A percentile compares a stretch with the other conserved stretches of the same genome.
Evolutionary conservation across 306 rosid genomes (phyloP).

Genomic region (Inga oerstediana): DNA sequence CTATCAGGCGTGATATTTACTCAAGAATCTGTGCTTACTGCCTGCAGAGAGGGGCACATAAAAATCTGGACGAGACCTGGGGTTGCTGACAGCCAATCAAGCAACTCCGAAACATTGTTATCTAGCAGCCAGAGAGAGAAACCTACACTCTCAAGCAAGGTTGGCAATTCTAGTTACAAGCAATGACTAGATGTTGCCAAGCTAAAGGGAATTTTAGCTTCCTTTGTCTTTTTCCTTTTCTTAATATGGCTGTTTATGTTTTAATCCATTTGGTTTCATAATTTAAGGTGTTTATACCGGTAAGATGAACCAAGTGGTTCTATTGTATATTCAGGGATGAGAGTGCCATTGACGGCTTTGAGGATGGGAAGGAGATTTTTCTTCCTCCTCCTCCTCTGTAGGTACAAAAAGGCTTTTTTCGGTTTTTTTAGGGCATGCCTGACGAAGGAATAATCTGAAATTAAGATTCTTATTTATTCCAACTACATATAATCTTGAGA

Average conservation of each 20-base stretch:
- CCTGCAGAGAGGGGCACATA: slow-evolving; percentile 94
- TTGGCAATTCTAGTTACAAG: slow-evolving; percentile 58
- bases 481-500: neutral
- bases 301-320: slow-evolving; percentile 53
- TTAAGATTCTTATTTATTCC: slow-evolving; percentile 28
- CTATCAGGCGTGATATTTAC: slow-evolving; percentile 86
- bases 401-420: slow-evolving; percentile 56
- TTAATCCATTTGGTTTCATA: slow-evolving; percentile 51
- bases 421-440: slow-evolving; percentile 43
- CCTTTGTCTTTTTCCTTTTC: neutral
- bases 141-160: slow-evolving; percentile 57
- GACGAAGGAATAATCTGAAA: slow-evolving; percentile 59
- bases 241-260: slow-evolving; percentile 39
- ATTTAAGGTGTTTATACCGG: slow-evolving; percentile 39
- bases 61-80: slow-evolving; percentile 90
- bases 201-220: slow-evolving; percentile 32
- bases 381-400: slow-evolving; percentile 59
- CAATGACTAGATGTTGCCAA: slow-evolving; percentile 46
- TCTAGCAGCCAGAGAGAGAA: slow-evolving; percentile 69
- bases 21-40: slow-evolving; percentile 81
- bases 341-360: slow-evolving; percentile 60
- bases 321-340: slow-evolving; percentile 61
- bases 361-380: slow-evolving; percentile 51
- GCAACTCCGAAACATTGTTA: slow-evolving; percentile 51
- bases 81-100: slow-evolving; percentile 60